These are phyloP conservation scores for Erigeron canadensis DNA, from an alignment of 129 eudicot genomes.

Conservation along the genomic window DNA sequence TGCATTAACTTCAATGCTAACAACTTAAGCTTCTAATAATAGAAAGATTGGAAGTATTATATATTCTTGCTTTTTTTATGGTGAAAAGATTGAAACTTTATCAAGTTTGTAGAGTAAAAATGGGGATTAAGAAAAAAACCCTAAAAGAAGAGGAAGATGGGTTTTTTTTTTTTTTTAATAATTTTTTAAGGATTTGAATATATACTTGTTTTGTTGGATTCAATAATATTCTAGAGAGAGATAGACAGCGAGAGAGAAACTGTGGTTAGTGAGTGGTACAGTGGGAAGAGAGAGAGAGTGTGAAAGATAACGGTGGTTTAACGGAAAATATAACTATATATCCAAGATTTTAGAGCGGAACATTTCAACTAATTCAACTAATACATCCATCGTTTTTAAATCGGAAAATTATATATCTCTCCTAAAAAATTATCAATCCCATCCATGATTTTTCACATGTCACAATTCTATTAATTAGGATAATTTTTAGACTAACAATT, in stretches of 20 bases:
- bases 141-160: conserved; percentile 30
- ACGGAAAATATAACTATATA: conserved; percentile 7
- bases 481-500: no score
- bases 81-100: conserved; percentile 12
- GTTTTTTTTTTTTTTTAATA: conserved; percentile 23
- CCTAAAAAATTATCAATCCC: no score
- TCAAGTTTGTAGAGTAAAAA: not conserved
- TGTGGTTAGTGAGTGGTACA: not conserved
- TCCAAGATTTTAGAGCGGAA: not conserved
- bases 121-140: conserved; percentile 33
- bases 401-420: no score
- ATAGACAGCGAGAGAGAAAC: not conserved
- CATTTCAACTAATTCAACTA: no score
- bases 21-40: conserved; percentile 14
- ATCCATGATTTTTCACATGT: no score
- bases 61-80: no score
- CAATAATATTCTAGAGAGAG: conserved; percentile 25
- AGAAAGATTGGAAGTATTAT: conserved; percentile 16
- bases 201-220: conserved; percentile 22
- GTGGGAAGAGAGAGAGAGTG: conserved; percentile 3
- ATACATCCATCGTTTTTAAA: no score
- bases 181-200: conserved; percentile 12
- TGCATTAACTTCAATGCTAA: conserved; percentile 21
- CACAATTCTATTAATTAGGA: no score
- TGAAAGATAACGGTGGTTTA: conserved; percentile 28